A percentile compares a stretch with the other conserved stretches of the same genome.
phyloP scores from a whole-genome alignment of 1,284 basidiomycete species.

The Melampsora larici-populina region DNA sequence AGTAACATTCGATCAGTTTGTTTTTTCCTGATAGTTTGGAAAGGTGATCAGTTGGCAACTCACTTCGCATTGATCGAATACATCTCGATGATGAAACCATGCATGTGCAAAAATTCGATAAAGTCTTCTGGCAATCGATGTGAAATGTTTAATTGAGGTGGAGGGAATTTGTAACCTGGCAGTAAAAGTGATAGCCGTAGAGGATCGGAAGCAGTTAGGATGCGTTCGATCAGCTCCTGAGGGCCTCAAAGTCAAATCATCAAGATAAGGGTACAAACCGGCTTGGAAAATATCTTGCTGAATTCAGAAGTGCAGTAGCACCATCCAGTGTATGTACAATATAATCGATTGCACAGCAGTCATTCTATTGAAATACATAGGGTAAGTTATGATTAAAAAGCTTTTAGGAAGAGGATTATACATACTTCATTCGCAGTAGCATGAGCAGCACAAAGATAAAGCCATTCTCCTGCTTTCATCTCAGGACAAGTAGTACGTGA shows the following conservation, averaged over 20 bases:
- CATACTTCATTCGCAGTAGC: slow-evolving; percentile 54
- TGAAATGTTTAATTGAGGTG: slow-evolving; percentile 79
- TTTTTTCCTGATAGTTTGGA: background rate
- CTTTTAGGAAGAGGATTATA: slow-evolving; percentile 66
- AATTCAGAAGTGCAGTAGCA: slow-evolving; percentile 87
- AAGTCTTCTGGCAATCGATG: slow-evolving; percentile 77
- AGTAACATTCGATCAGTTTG: slow-evolving; percentile 14
- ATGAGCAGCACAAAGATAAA: slow-evolving; percentile 92
- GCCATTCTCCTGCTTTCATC: slow-evolving; percentile 97
- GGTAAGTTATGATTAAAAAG: slow-evolving; percentile 24
- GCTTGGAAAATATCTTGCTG: slow-evolving; percentile 83
- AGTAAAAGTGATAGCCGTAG: background rate
- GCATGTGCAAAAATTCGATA: slow-evolving; percentile 91
- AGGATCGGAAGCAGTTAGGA: background rate
- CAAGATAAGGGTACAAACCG: slow-evolving; percentile 59
- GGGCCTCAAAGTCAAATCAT: background rate
- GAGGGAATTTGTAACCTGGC: slow-evolving; percentile 71
- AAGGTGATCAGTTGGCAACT: background rate
- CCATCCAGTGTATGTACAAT: slow-evolving; percentile 91
- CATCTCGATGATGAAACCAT: slow-evolving; percentile 65
- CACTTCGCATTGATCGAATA: slow-evolving; percentile 77
- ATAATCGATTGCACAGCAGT: slow-evolving; percentile 97
- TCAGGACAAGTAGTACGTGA: slow-evolving; percentile 78
- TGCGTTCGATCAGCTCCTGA: background rate
- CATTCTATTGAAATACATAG: slow-evolving; percentile 56